Percentiles rank a stretch among this genome's conserved stretches.
phyloP scores from a whole-genome alignment of 2,329 filamentous ascomycete genomes.

The Fonsecaea monophora region DNA sequence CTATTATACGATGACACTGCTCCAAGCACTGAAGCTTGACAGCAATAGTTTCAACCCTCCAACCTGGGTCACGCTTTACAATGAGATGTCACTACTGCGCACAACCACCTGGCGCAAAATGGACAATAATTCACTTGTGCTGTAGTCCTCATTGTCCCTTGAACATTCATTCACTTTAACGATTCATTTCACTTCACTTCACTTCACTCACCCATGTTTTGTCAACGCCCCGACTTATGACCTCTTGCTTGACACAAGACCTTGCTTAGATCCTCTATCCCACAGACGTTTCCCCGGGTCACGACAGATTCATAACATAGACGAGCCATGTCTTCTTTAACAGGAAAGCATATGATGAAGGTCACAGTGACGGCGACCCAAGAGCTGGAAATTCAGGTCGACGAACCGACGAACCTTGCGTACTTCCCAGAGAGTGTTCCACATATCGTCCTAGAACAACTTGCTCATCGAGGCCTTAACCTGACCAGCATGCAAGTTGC shows the following conservation, averaged over 20 bases:
- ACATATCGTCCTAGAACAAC: neutral
- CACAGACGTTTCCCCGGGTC: neutral
- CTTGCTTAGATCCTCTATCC: neutral
- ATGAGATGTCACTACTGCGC: neutral
- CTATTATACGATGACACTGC: neutral
- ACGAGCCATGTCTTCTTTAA: neutral
- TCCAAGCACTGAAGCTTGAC: neutral
- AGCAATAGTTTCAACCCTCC: neutral
- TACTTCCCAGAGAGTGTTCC: neutral
- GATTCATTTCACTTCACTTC: neutral
- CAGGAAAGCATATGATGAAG: neutral
- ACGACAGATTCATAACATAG: neutral
- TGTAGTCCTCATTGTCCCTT: neutral
- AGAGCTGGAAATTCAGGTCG: neutral
- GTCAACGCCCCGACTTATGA: neutral
- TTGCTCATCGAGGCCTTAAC: neutral
- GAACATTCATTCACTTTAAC: neutral
- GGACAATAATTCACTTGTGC: neutral
- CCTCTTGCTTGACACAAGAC: neutral
- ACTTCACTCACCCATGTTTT: neutral
- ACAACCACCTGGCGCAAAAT: neutral
- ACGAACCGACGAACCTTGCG: neutral
- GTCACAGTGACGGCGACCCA: conserved; percentile 6
- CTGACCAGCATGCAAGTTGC: conserved; percentile 1
- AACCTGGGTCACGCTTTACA: neutral